These are phyloP conservation scores for Salix suchowensis DNA, from an alignment of 345 rosid species.

Conservation along the genomic window DNA sequence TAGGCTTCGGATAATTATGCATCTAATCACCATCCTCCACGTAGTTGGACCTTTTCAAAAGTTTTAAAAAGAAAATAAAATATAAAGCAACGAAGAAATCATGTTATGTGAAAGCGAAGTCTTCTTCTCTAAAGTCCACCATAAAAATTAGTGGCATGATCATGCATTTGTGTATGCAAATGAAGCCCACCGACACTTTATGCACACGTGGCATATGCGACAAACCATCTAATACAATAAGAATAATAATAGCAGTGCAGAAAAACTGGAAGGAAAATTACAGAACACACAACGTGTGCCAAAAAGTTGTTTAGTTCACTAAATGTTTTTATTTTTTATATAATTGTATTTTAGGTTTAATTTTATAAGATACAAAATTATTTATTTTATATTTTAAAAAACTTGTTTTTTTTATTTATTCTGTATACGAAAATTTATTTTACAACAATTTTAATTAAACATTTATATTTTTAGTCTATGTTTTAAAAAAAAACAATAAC, in stretches of 20 bases:
- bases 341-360: not conserved
- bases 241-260: not conserved
- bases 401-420: no score
- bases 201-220: constrained; percentile 41
- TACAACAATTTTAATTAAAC: no score
- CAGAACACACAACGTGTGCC: constrained; percentile 22
- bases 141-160: not conserved
- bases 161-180: not conserved
- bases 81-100: not conserved
- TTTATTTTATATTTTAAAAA: no score
- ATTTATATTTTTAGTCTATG: no score
- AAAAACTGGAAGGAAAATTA: not conserved
- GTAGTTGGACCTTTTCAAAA: not conserved
- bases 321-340: not conserved
- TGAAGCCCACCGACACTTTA: constrained; percentile 21
- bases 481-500: no score
- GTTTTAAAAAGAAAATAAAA: not conserved
- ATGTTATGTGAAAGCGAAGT: not conserved
- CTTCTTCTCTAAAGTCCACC: not conserved
- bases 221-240: not conserved
- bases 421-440: no score
- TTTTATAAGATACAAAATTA: no score
- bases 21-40: not conserved
- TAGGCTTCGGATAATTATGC: not conserved
- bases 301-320: not conserved